Conservation (phyloP, 108 stramenopile species). For the Cyclotella choctawhatcheeana region DNA sequence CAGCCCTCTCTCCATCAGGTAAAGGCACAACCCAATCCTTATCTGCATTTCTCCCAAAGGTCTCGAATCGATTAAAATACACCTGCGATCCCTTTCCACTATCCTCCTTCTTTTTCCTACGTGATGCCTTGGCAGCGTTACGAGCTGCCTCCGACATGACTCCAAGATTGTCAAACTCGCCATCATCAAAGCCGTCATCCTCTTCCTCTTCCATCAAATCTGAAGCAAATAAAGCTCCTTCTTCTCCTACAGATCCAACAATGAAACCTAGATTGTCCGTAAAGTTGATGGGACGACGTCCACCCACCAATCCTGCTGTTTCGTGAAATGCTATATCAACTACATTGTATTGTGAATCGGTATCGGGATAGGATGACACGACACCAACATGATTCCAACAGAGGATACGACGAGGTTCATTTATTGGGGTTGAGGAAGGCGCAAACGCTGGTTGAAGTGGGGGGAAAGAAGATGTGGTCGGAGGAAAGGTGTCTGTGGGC, state of each 20-base stretch:
- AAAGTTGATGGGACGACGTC: constrained; percentile 66
- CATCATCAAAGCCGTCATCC: constrained; percentile 55
- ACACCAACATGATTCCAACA: constrained; percentile 89
- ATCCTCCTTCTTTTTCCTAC: constrained; percentile 37
- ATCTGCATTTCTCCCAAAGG: constrained; percentile 63
- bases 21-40: constrained; percentile 85
- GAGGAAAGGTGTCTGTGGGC: constrained; percentile 2
- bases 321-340: constrained; percentile 81
- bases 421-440: constrained; percentile 77
- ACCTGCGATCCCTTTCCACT: constrained; percentile 66
- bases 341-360: constrained; percentile 50
- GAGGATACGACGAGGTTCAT: constrained; percentile 70
- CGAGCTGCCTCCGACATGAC: constrained; percentile 56
- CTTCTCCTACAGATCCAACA: constrained; percentile 80
- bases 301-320: constrained; percentile 50
- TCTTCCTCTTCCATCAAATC: constrained; percentile 72
- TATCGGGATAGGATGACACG: constrained; percentile 59
- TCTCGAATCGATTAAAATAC: constrained; percentile 86
- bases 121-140: constrained; percentile 47
- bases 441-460: constrained; percentile 80
- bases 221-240: constrained; percentile 81
- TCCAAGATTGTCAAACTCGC: constrained; percentile 35
- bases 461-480: constrained; percentile 19
- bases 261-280: constrained; percentile 80
- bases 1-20: constrained; percentile 76